A percentile compares a stretch with the other conserved stretches of the same genome.
Evolutionary conservation across 768 basidiomycete species (phyloP).

Genomic region (Daedalea quercina): DNA sequence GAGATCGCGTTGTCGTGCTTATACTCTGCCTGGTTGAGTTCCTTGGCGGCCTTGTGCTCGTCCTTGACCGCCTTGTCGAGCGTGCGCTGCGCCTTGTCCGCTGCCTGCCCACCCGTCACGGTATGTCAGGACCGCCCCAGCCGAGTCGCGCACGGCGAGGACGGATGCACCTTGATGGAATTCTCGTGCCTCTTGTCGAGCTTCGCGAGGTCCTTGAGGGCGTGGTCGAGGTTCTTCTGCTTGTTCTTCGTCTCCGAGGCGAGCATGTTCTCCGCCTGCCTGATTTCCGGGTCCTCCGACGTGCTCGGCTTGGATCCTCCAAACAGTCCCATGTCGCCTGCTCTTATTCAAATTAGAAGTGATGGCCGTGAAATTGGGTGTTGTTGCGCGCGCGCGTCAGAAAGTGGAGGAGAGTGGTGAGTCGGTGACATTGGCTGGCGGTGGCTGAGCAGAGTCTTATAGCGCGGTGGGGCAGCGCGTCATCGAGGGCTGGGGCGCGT

Average conservation of each 20-base stretch:
- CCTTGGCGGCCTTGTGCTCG: slow-evolving; percentile 44
- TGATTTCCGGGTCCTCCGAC: slow-evolving; percentile 23
- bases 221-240: slow-evolving; percentile 41
- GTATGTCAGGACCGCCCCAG: neutral
- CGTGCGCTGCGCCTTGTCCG: slow-evolving; percentile 39
- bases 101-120: slow-evolving; percentile 28
- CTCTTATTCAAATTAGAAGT: too few species aligned
- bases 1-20: slow-evolving; percentile 43
- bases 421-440: too few species aligned
- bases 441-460: too few species aligned
- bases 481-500: too few species aligned
- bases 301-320: slow-evolving; percentile 14
- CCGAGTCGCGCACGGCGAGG: neutral
- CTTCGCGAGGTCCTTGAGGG: slow-evolving; percentile 44
- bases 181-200: slow-evolving; percentile 49
- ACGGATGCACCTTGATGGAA: slow-evolving; percentile 39
- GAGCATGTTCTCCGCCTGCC: slow-evolving; percentile 38
- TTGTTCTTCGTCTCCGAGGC: slow-evolving; percentile 47
- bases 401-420: too few species aligned
- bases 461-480: too few species aligned
- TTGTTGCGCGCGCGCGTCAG: too few species aligned
- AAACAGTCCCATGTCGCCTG: slow-evolving; percentile 24
- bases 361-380: too few species aligned
- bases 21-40: slow-evolving; percentile 46
- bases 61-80: slow-evolving; percentile 42